Evolutionary conservation across 2,329 filamentous ascomycete species (phyloP).

Genomic region (Aspergillus fumigatiaffinis): DNA sequence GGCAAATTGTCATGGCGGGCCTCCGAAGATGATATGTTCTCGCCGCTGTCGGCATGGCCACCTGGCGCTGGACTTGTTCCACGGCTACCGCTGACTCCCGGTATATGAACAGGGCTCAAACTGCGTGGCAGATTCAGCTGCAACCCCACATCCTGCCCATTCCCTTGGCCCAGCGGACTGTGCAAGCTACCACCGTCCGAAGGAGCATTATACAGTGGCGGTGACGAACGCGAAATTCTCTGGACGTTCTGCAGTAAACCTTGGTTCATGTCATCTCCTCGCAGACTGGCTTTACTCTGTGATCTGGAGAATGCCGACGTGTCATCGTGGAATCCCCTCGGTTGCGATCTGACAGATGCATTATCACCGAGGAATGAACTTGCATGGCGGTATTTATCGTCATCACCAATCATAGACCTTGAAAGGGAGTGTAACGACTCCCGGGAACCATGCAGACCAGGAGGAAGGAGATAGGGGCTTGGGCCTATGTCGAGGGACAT

Average conservation of each 20-base stretch:
- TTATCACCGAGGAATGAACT: slow-evolving; percentile 50
- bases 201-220: slow-evolving; percentile 29
- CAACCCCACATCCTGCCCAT: slow-evolving; percentile 17
- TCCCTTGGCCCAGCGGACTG: slow-evolving; percentile 8
- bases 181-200: slow-evolving; percentile 11
- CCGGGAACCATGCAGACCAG: slow-evolving; percentile 69
- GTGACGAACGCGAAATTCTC: slow-evolving; percentile 53
- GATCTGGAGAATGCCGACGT: slow-evolving; percentile 52
- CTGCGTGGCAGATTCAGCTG: slow-evolving; percentile 18
- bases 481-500: slow-evolving; percentile 63
- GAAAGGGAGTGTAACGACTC: slow-evolving; percentile 86
- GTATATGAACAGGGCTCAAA: slow-evolving; percentile 17
- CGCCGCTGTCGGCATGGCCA: not conserved
- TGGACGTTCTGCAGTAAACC: slow-evolving; percentile 55
- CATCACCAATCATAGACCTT: slow-evolving; percentile 65
- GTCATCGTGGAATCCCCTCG: slow-evolving; percentile 41
- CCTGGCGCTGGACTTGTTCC: slow-evolving; percentile 4
- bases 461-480: slow-evolving; percentile 87
- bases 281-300: slow-evolving; percentile 38
- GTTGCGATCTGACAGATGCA: slow-evolving; percentile 36
- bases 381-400: slow-evolving; percentile 78
- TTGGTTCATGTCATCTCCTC: slow-evolving; percentile 47
- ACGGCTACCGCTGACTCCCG: slow-evolving; percentile 9
- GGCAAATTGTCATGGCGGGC: not conserved
- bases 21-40: not conserved